Evolutionary conservation across 2,329 filamentous ascomycete genomes (phyloP).

Genomic region (Xylariaceae sp.): DNA sequence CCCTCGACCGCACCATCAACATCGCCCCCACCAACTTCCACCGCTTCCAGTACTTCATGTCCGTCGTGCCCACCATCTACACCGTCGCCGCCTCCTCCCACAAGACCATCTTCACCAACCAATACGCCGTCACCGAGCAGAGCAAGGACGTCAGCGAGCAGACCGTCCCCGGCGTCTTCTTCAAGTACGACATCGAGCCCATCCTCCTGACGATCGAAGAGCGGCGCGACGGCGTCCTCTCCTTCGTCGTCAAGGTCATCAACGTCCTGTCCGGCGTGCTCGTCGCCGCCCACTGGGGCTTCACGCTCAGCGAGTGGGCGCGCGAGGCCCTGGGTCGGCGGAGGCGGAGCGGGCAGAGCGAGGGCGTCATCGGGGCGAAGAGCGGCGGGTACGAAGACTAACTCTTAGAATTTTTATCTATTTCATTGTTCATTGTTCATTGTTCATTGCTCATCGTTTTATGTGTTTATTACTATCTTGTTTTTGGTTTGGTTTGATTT

Average conservation of each 20-base stretch:
- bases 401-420: not conserved
- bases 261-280: slow-evolving; percentile 89
- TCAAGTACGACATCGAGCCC: slow-evolving; percentile 99
- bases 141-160: slow-evolving; percentile 63
- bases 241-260: slow-evolving; percentile 73
- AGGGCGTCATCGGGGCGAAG: slow-evolving; percentile 48
- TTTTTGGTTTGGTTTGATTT: too few species aligned
- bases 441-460: too few species aligned
- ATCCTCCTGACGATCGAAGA: slow-evolving; percentile 83
- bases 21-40: slow-evolving; percentile 72
- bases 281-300: slow-evolving; percentile 91
- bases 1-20: slow-evolving; percentile 85
- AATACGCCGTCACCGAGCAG: slow-evolving; percentile 95
- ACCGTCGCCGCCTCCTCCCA: slow-evolving; percentile 49
- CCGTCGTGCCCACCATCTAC: slow-evolving; percentile 90
- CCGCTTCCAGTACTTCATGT: slow-evolving; percentile 98
- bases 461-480: too few species aligned
- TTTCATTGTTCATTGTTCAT: too few species aligned
- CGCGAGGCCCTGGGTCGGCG: slow-evolving; percentile 49
- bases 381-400: slow-evolving; percentile 30
- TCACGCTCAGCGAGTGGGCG: slow-evolving; percentile 75
- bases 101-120: slow-evolving; percentile 80
- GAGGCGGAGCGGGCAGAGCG: slow-evolving; percentile 38
- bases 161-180: slow-evolving; percentile 81
- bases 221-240: slow-evolving; percentile 66